Percentiles rank a stretch among this genome's conserved stretches.
Evolutionary conservation across 257 asterid species (phyloP).

Genomic region (Plantago elongata): DNA sequence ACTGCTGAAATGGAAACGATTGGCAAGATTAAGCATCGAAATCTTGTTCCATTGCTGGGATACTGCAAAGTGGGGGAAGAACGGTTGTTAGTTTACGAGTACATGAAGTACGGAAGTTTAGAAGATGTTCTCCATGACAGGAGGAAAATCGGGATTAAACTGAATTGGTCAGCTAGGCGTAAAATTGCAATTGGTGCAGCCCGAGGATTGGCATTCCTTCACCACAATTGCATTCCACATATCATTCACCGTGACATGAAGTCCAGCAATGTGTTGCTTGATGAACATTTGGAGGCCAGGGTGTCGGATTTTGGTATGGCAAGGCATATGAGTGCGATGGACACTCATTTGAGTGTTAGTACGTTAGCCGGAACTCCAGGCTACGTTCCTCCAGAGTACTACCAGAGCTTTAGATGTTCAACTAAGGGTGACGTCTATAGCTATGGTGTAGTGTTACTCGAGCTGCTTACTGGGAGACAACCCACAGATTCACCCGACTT

Average conservation of each 20-base stretch:
- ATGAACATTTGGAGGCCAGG: conserved; percentile 75
- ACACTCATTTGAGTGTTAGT: conserved; percentile 89
- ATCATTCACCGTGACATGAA: conserved; percentile 94
- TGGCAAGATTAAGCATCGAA: conserved; percentile 82
- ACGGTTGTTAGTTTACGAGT: conserved; percentile 82
- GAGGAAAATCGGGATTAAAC: conserved; percentile 55
- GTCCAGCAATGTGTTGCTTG: conserved; percentile 87
- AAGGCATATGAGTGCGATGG: conserved; percentile 74
- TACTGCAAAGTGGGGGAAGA: conserved; percentile 88
- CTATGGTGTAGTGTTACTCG: conserved; percentile 84
- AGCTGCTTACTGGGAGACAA: conserved; percentile 76
- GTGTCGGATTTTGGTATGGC: conserved; percentile 99
- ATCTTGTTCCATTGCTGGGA: conserved; percentile 81
- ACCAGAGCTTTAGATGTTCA: conserved; percentile 84
- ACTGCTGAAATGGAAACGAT: conserved; percentile 97
- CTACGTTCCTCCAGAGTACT: conserved; percentile 92
- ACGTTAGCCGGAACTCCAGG: conserved; percentile 96
- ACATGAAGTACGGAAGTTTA: conserved; percentile 85
- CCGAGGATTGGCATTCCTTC: conserved; percentile 82
- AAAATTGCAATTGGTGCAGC: conserved; percentile 89
- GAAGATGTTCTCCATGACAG: conserved; percentile 79
- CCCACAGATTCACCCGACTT: conserved; percentile 89
- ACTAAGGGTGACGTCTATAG: conserved; percentile 91
- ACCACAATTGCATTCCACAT: conserved; percentile 84
- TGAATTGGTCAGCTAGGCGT: conserved; percentile 71